Evolutionary conservation across 2,329 filamentous ascomycete genomes (phyloP).

Genomic region (Stemphylium beticola): DNA sequence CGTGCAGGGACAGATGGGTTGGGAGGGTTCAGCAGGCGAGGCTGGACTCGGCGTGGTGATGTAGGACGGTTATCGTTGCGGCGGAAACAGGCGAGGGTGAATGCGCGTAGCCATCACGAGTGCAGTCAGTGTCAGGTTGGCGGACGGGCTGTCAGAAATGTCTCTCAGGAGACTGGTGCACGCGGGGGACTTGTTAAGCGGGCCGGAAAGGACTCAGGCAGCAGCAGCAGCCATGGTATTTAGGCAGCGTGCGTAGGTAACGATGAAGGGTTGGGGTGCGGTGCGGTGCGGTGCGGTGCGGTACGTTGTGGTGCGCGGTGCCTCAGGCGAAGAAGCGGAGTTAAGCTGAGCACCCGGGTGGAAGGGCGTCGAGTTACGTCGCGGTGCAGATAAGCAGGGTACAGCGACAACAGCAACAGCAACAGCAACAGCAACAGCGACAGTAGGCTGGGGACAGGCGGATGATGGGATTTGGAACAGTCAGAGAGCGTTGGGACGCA

Average conservation of each 20-base stretch:
- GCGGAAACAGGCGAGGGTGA: conserved; percentile 41
- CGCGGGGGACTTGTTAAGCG: conserved; percentile 25
- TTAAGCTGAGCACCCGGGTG: conserved; percentile 43
- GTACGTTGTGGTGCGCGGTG: conserved; percentile 8
- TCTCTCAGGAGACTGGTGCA: conserved; percentile 41
- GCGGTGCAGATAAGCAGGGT: conserved; percentile 6
- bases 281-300: conserved; percentile 12
- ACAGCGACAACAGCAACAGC: not conserved
- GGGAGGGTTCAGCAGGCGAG: conserved; percentile 13
- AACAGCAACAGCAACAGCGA: not conserved
- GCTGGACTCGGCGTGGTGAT: conserved; percentile 16
- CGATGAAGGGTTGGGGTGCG: conserved; percentile 13
- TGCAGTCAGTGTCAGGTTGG: conserved; percentile 33
- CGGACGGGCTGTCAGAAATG: conserved; percentile 30
- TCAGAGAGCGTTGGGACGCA: conserved; percentile 32
- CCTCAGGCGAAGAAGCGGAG: conserved; percentile 23
- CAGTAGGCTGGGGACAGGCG: not conserved
- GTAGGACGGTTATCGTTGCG: conserved; percentile 40
- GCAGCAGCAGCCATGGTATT: conserved; percentile 47
- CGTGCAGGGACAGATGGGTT: conserved; percentile 25
- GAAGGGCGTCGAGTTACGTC: conserved; percentile 12
- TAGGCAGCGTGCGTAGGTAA: conserved; percentile 23
- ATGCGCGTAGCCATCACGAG: conserved; percentile 49
- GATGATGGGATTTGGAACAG: conserved; percentile 20
- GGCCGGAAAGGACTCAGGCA: conserved; percentile 41